Evolutionary conservation across 2,329 filamentous ascomycete species (phyloP), one percentile per base, ranked within the genome.

Genomic region (Teratosphaeria pseudoeucalypti): DNA sequence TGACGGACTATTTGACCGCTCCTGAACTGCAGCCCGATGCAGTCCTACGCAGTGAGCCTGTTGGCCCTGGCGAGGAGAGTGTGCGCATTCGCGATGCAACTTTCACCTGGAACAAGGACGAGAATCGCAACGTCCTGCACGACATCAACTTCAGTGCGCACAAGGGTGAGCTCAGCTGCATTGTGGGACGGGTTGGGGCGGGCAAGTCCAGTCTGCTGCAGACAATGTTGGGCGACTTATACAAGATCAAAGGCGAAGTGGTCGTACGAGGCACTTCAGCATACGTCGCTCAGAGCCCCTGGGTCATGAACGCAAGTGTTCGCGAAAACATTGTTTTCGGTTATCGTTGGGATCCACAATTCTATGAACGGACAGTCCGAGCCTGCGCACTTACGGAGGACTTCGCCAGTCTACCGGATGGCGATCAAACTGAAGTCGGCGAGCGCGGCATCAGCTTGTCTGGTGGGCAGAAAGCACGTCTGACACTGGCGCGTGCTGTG

Each of bases 301-400:
- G 95, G 94, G 89, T 99, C 57, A 92, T 97, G 86, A 99, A 99
- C 71, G 94, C 94, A 9, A 95, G 89, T 34, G 92, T 99, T 59
- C 90, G 91, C 68, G 94, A 99, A 71, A 99, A 99, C 71, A 96
- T 99, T 66, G 81, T 96, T 4, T 99, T 99, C 70, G 94, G 94
- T 1, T 91, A 99, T 75, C 86, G 90, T 54, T 96, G 89, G 79
- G 92, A 99, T 74, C 86, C 92, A 5, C 82, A 87, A 34, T 99
- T 99, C 74, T 99, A 99, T 75, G 90, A 97, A 59, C 86, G 89
- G 69, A 96, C 92, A 0, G 81, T 99, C 56, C 86, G 90, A 71
- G 92, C 94, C 49, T 99, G 95, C 72, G 94, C 94, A 54, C 79
- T 99, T 37, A 71, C 87, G 6, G 92, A 96, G 65, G 94, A 99